These are phyloP conservation scores for Jaltomata sinuosa DNA, from an alignment of 257 asterid genomes.

Conservation along the genomic window DNA sequence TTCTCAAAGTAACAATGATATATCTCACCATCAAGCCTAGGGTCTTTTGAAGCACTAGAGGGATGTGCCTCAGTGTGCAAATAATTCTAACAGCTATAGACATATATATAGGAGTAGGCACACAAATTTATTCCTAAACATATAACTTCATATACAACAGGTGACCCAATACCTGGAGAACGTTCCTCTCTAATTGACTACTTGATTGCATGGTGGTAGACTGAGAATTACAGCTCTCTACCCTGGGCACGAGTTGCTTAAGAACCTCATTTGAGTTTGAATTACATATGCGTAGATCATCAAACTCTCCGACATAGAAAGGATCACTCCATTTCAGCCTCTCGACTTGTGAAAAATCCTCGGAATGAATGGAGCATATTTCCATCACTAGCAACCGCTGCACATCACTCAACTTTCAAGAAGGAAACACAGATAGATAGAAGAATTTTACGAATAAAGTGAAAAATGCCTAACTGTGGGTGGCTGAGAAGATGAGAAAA, in stretches of 20 bases:
- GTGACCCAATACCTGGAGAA: constrained; percentile 43
- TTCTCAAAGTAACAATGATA: neutral
- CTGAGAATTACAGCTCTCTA: constrained; percentile 19
- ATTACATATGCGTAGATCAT: constrained; percentile 32
- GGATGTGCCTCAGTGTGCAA: neutral
- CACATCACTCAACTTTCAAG: neutral
- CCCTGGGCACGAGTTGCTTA: constrained; percentile 33
- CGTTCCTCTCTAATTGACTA: constrained; percentile 32
- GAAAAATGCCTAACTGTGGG: neutral
- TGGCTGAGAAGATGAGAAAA: constrained; percentile 6
- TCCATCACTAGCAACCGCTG: constrained; percentile 80
- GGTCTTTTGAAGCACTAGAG: neutral
- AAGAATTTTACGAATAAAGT: neutral
- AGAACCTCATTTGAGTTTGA: constrained; percentile 31
- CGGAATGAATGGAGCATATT: constrained; percentile 38
- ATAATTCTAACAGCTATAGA: neutral
- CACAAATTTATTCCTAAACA: neutral
- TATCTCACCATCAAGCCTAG: neutral
- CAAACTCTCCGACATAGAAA: constrained; percentile 60
- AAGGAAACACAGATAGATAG: constrained; percentile 6
- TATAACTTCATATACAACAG: neutral
- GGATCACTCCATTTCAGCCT: constrained; percentile 52
- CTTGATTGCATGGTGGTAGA: constrained; percentile 10
- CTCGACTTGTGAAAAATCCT: constrained; percentile 20
- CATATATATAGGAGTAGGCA: neutral